Evolutionary conservation across 306 rosid genomes (phyloP), one percentile per base, ranked within the genome.

Genomic region (Prunus mira): DNA sequence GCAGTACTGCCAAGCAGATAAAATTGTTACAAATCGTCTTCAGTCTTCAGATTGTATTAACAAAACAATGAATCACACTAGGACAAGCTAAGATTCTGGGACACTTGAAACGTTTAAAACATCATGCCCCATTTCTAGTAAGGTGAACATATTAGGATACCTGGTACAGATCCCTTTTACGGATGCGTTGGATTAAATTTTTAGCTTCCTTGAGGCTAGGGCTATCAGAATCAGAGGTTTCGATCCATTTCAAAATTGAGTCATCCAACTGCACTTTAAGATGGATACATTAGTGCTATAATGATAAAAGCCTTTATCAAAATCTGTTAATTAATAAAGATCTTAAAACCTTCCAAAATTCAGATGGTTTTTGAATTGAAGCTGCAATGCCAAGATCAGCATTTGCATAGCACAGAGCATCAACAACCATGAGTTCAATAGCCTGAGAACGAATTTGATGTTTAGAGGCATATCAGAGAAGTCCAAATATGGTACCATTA

Each of bases 151-250:
- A 27, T 9, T 19, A 38, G 5, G 11, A 7, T 86, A 82, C 97
- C 97, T 89, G 93, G 82, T 95, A 95, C 54, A 92, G 87, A 82
- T 92, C 82, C 81, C 98, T 89, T 80, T 97, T 87, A 49, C 96
- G 95, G 65, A 95, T 84, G 41, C 91, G 97, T 74, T 73, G 68
- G 34, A 95, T 88, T 84, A 95, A 83, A 52, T 95, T 91, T 76
- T 84, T 88, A 45, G 97, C 88, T 75, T 87, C 91, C 82, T 84
- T 89, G 57, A 95, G 86, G 63, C 86, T 90, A 49, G 73, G 69
- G 15, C 47, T 18, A 22, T 93, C 72, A 67, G 94, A 43, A 20
- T 92, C 67, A 66, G 96, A 51, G 30, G 81, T 89, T 89, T 95
- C 96, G 9, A 95, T 92, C 66, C 80, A 77, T 82, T 87, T 95